Evolutionary conservation across 805 yeast genomes (phyloP).

Genomic region (Candida ovalis): DNA sequence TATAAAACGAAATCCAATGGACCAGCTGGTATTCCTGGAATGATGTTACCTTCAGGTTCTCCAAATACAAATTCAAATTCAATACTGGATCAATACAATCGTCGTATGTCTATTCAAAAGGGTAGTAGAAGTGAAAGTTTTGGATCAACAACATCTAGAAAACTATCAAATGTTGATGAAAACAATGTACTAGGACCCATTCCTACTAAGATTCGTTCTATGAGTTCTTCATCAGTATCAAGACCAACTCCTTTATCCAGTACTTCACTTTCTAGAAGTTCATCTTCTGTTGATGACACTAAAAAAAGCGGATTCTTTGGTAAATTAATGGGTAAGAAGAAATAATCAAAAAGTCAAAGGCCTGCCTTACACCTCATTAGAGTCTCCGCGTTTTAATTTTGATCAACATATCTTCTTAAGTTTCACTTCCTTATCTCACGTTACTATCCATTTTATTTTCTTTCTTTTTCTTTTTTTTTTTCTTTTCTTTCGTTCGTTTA

Average conservation of each 20-base stretch:
- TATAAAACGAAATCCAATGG: neutral
- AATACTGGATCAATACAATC: constrained; percentile 29
- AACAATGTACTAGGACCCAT: neutral
- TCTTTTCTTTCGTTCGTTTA: neutral
- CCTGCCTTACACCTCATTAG: no score
- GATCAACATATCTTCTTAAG: no score
- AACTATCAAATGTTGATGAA: neutral
- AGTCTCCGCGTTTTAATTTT: no score
- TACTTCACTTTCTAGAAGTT: neutral
- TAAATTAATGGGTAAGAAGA: constrained; percentile 7
- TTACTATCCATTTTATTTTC: no score
- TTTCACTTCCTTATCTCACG: no score
- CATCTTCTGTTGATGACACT: neutral
- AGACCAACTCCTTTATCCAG: neutral
- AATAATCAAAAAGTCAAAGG: no score
- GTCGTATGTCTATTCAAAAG: constrained; percentile 25
- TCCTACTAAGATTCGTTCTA: neutral
- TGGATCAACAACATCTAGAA: neutral
- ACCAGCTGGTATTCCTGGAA: neutral
- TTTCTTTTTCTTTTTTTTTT: neutral
- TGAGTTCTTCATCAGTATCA: neutral
- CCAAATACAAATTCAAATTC: constrained; percentile 11
- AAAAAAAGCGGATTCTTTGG: constrained; percentile 13
- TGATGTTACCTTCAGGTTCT: constrained; percentile 2
- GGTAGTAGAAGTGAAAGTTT: neutral